Evolutionary conservation across 2,329 filamentous ascomycete genomes (phyloP).

Genomic region (Fusarium miscanthi): DNA sequence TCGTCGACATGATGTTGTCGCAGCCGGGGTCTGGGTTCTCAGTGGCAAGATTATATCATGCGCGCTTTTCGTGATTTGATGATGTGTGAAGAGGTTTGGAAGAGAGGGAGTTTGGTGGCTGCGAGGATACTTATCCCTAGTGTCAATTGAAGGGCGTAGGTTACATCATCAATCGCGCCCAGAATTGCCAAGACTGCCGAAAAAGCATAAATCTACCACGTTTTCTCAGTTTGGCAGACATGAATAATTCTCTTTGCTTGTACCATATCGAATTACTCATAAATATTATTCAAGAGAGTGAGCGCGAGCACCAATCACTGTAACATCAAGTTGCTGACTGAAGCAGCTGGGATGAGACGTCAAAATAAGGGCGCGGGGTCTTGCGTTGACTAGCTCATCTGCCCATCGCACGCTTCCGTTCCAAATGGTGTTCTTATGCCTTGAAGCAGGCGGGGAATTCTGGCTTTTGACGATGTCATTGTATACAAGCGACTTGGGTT

Average conservation of each 20-base stretch:
- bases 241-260: rapidly evolving
- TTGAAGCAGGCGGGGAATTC: not conserved
- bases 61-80: not conserved
- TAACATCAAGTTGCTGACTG: not conserved
- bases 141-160: conserved; percentile 28
- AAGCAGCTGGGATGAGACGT: not conserved
- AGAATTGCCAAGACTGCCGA: not conserved
- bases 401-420: rapidly evolving
- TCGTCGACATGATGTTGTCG: conserved; percentile 23
- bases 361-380: conserved; percentile 10
- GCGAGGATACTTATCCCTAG: not conserved
- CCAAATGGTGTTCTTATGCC: not conserved
- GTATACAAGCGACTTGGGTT: too few relatives aligned
- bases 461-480: too few relatives aligned
- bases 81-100: not conserved
- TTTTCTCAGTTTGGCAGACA: not conserved
- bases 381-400: not conserved
- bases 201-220: rapidly evolving
- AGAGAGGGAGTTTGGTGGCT: not conserved
- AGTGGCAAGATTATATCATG: not conserved
- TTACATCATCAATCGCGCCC: conserved; percentile 11
- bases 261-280: rapidly evolving
- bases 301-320: rapidly evolving
- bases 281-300: not conserved
- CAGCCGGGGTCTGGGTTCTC: not conserved